Evolutionary conservation across 495 filamentous ascomycete species (phyloP).

Genomic region (Pyrenula massariospora): DNA sequence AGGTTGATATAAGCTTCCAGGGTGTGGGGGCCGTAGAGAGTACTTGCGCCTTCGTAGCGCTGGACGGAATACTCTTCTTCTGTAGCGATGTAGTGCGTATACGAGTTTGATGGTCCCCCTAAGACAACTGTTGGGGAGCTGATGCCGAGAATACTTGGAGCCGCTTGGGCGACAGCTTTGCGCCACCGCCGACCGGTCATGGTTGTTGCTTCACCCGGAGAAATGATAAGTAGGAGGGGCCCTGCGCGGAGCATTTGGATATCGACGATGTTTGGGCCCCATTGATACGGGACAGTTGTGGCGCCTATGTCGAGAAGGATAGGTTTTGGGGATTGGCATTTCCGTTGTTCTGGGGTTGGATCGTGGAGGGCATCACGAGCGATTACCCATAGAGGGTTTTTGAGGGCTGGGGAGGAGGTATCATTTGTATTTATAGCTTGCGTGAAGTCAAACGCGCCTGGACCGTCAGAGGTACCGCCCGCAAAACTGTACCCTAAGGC

Average conservation of each 20-base stretch:
- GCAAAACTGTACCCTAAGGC: constrained; percentile 91
- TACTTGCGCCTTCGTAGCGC: constrained; percentile 91
- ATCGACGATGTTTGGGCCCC: constrained; percentile 90
- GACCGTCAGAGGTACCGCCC: constrained; percentile 87
- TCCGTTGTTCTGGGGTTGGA: constrained; percentile 58
- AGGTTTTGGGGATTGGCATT: constrained; percentile 75
- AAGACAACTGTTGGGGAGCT: constrained; percentile 64
- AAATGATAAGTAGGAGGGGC: constrained; percentile 77
- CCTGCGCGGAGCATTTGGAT: constrained; percentile 82
- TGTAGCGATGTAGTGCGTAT: constrained; percentile 92
- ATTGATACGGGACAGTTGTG: constrained; percentile 66
- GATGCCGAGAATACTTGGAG: constrained; percentile 32
- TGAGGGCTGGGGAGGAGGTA: constrained; percentile 54
- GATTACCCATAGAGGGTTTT: constrained; percentile 69
- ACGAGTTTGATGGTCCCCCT: constrained; percentile 89
- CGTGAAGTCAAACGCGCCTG: constrained; percentile 87
- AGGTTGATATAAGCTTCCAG: constrained; percentile 84
- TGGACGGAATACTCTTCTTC: constrained; percentile 85
- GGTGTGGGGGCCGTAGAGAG: constrained; percentile 86
- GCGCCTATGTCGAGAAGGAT: constrained; percentile 86
- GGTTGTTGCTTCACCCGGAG: constrained; percentile 84
- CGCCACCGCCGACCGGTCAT: constrained; percentile 94
- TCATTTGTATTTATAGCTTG: constrained; percentile 47
- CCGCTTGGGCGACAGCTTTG: constrained; percentile 54
- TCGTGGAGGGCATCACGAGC: constrained; percentile 62